A percentile compares a stretch with the other conserved stretches of the same genome.
Conservation (phyloP, 352 stramenopile species). For the Globisporangium cystogenes region DNA sequence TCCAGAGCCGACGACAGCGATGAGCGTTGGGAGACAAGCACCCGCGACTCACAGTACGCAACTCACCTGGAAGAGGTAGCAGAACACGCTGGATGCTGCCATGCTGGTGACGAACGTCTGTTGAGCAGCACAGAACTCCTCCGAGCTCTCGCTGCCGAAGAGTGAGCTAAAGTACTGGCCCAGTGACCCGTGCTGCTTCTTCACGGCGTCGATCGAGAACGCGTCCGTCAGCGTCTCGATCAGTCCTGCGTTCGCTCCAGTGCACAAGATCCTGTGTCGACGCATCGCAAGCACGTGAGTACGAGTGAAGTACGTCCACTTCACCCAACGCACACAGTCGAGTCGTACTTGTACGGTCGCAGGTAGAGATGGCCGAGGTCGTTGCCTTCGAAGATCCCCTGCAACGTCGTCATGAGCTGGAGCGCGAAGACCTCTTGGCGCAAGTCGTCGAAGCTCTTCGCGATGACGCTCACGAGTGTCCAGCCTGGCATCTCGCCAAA, state of each 20-base stretch:
- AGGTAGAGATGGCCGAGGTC: slow-evolving; percentile 22
- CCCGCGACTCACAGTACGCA: no score
- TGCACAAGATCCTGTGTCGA: slow-evolving; percentile 74
- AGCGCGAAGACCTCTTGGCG: slow-evolving; percentile 34
- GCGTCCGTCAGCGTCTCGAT: slow-evolving; percentile 91
- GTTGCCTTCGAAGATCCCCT: slow-evolving; percentile 26
- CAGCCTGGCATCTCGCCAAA: slow-evolving; percentile 21
- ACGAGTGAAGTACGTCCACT: background rate
- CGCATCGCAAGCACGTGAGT: background rate
- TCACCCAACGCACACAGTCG: background rate
- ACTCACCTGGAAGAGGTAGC: slow-evolving; percentile 83
- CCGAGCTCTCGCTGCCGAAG: slow-evolving; percentile 57
- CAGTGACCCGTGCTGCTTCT: slow-evolving; percentile 69
- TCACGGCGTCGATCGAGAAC: slow-evolving; percentile 90
- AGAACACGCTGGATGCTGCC: slow-evolving; percentile 91
- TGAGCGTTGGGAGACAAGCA: no score
- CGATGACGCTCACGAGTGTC: slow-evolving; percentile 30
- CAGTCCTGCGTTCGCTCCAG: slow-evolving; percentile 80
- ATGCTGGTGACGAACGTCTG: slow-evolving; percentile 88
- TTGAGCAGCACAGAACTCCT: slow-evolving; percentile 66
- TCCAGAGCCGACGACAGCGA: no score
- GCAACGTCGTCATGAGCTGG: slow-evolving; percentile 24
- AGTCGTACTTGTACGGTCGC: slow-evolving; percentile 21
- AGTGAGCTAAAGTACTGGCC: slow-evolving; percentile 36
- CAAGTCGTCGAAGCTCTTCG: slow-evolving; percentile 36